Base-by-base conservation (phyloP, 257 asterid species). In the Prunella vulgaris region DNA sequence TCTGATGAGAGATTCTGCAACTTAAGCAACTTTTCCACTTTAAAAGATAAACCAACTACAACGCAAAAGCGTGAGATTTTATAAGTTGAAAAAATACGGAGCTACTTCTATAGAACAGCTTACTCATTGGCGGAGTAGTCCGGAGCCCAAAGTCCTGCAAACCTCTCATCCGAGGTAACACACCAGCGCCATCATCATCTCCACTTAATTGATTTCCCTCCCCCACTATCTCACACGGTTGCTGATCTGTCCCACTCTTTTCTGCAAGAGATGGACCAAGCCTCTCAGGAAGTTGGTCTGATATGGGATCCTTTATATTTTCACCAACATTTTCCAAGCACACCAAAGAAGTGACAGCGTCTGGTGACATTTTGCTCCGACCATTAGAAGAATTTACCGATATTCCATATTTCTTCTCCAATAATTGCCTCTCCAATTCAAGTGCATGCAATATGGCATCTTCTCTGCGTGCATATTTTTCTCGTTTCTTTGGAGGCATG, bases 361-460 rank as follows among this genome's bases (percentile, higher is more conserved):
- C 89, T 20, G 89, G 81, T 65, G 94, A 79, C 33, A 54, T 66
- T 78, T 70, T 79, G 67, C 65, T 60, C 76, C 79, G 79, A 64
- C 78, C 80, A 66, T 77, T 86, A 60, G 83, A 77, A 49, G 94
- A 78, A 82, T 27, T 75, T 64, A 81, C 88, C 18, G 79, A 66
- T 74, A 82, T 82, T 66, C 92, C 98, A 87, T 79, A 78, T 77
- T 78, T 90, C 69, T 85, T 90, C 78, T 78, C 95, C 81, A 86
- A 48, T 72, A 84, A 66, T 70, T 84, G 89, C 76, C 82, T 91
- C 88, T 94, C 99, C 71, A 94, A 81, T 69, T 89, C 97, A 84
- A 94, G 92, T 70, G 99, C 99, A 85, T 94, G 99, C 78, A 94
- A 81, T 72, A 94, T 94, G 5, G 99, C 99, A 86, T 94, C 97